Evolutionary conservation across 2,329 filamentous ascomycete genomes (phyloP).

Genomic region (Berkeleyomyces rouxiae): DNA sequence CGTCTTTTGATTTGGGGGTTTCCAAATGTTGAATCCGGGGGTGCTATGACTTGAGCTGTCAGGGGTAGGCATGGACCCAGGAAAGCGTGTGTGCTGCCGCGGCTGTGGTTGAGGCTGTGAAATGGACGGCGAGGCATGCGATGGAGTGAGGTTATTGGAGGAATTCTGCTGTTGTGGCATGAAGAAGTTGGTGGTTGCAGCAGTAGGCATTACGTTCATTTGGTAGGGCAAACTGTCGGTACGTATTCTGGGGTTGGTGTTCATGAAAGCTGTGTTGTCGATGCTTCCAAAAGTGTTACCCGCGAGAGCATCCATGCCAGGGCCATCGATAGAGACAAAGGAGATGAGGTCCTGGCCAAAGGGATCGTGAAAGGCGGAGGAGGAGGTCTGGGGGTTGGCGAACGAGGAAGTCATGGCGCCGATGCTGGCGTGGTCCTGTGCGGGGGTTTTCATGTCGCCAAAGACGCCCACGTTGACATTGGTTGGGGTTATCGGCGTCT

Average conservation of each 20-base stretch:
- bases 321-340: neutral
- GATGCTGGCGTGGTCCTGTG: neutral
- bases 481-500: neutral
- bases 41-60: neutral
- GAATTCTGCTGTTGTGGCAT: conserved; percentile 11
- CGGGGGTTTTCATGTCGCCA: neutral
- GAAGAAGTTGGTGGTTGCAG: neutral
- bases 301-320: neutral
- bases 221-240: conserved; percentile 1
- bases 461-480: neutral
- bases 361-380: neutral
- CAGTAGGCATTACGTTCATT: neutral
- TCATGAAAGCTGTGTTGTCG: neutral
- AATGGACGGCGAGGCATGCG: conserved; percentile 3
- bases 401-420: neutral
- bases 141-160: neutral
- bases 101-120: conserved; percentile 6
- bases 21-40: conserved; percentile 20
- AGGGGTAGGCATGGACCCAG: neutral
- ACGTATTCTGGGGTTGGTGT: neutral
- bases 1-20: conserved; percentile 25
- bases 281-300: neutral
- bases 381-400: neutral
- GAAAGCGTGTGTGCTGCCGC: neutral
- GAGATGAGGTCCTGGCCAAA: conserved; percentile 5